Evolutionary conservation across 306 rosid genomes (phyloP), one percentile per base, ranked within the genome.

Genomic region (Rosa rugosa): DNA sequence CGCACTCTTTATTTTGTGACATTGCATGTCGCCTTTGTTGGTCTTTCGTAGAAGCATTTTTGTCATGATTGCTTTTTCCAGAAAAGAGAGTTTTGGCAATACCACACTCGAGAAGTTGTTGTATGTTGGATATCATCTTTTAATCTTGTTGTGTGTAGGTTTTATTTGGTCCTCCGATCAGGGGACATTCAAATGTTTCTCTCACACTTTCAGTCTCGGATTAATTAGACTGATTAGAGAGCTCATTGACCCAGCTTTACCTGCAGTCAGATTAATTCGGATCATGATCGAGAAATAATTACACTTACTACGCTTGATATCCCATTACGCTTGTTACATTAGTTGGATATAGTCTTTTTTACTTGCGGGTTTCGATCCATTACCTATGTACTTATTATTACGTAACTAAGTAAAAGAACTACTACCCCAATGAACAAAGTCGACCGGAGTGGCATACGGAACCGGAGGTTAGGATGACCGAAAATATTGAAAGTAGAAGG

Each of bases 11-110:
- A 12, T 71, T 44, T 75, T 5, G 54, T 36, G 50, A 54, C 66
- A 73, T 54, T 22, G 69, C 68, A 9, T 60, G 78, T 42, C 17
- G 70, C 57, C 6, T 25, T 40, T 44, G 57, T 44, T 75, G 27
- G 57, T 23, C 49, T 36, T 44, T 44, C 23, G 47, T n/a, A 42
- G 34, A 75, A 75, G 71, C 60, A 75, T 40, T 44, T 18, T 25
- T 45, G 46, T 45, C 11, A 25, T 75, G 31, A 62, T 62, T 64
- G 57, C 46, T 62, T 75, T 23, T 27, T 14, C 54, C 64, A 51
- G 31, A 18, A 72, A 67, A 40, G 27, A 67, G 25, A 38, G 49
- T 67, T 40, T 38, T 40, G 71, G 71, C 49, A 67, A 67, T 36
- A 65, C 46, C 45, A 20, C 71, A 67, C 49, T 67, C 49, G 47